Evolutionary conservation across 331 rosid species (phyloP), one percentile per base, ranked within the genome.

Genomic region (Malus hybrid): DNA sequence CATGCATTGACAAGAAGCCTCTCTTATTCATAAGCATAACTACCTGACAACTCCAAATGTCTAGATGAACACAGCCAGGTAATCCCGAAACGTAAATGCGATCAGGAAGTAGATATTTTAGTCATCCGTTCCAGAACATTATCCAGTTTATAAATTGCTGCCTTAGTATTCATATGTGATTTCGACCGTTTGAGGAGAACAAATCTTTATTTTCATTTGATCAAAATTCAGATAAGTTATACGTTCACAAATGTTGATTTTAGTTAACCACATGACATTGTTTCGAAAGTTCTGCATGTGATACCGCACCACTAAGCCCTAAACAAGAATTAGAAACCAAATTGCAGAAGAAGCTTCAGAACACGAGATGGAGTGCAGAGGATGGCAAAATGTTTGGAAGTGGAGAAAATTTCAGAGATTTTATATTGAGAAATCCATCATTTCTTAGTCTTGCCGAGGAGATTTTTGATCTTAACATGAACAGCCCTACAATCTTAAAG

Each of bases 381-480:
- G 67, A 83, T 65, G 39, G 2, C 57, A 16, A 77, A 70, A 65
- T 67, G 56, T 75, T 52, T 60, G 55, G 68, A 77, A 76, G 70
- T 10, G 70, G 67, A 69, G 48, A 70, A 31, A 31, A 31, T 31
- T 31, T 31, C 32, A 4, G 32, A 31, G 32, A 31, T 31, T 31
- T 31, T 31, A 4, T 31, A 31, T 31, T 31, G 32, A 31, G 32
- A 2, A 31, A 31, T 31, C 32, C 32, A 31, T 31, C 52, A 28
- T 92, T 92, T 66, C 78, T 87, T n/a, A 50, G 36, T 71, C 90
- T 78, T 66, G 96, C 89, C 20, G 90, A 82, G 84, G 89, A 87
- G 67, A 78, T 86, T 60, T 87, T 92, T 70, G 80, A 90, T 81
- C 81, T 91, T 71, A 82, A 81, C n/a, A 46, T 66, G 16, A 86